phyloP scores from a whole-genome alignment of 768 basidiomycete genomes.

The Tulasnella sp. region DNA sequence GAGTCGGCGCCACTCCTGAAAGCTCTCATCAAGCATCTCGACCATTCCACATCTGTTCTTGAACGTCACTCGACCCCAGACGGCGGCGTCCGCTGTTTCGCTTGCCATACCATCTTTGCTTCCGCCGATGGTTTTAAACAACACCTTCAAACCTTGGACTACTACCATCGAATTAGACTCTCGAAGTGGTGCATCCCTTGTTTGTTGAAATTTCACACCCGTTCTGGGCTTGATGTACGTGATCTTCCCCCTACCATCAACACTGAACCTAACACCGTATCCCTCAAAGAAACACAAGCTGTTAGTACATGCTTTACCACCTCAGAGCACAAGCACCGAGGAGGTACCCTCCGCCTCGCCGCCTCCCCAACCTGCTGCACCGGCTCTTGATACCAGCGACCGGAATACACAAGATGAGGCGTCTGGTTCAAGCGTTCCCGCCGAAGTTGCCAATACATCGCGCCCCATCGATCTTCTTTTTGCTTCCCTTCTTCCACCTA shows the following conservation, averaged over 20 bases:
- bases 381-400: background rate
- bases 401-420: background rate
- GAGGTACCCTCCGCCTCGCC: too few relatives aligned
- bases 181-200: background rate
- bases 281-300: background rate
- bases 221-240: background rate
- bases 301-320: background rate
- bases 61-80: background rate
- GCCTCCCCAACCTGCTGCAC: too few relatives aligned
- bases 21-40: background rate
- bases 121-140: background rate
- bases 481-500: background rate
- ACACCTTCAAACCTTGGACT: background rate
- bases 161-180: background rate
- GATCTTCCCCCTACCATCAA: background rate
- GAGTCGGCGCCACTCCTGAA: background rate
- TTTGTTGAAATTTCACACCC: background rate
- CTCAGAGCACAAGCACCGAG: too few relatives aligned
- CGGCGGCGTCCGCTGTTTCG: background rate
- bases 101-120: background rate
- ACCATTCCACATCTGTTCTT: background rate
- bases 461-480: background rate
- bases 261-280: background rate
- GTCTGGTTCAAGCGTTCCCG: background rate
- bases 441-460: background rate